Evolutionary conservation across 1,139 yeast genomes (phyloP).

Genomic region (Hemisphaericaspora lyxosophila): DNA sequence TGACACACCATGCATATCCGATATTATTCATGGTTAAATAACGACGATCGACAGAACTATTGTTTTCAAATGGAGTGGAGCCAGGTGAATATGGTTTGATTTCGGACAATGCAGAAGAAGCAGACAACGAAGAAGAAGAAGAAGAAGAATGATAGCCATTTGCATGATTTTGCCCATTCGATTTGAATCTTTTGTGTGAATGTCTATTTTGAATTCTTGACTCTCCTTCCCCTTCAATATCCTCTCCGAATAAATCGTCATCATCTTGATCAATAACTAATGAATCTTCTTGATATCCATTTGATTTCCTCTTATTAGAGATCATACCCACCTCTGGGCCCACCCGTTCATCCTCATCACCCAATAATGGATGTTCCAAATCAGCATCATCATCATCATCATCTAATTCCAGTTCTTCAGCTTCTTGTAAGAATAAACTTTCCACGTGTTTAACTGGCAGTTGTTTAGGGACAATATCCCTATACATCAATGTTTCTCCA

Average conservation of each 20-base stretch:
- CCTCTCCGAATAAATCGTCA: constrained; percentile 13
- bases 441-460: constrained; percentile 17
- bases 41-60: constrained; percentile 47
- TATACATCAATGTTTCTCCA: constrained; percentile 48
- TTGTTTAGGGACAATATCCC: constrained; percentile 23
- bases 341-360: constrained; percentile 17
- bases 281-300: constrained; percentile 28
- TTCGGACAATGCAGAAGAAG: too few relatives aligned
- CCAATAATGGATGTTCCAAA: constrained; percentile 21
- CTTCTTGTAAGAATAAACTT: constrained; percentile 29
- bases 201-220: background rate
- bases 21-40: constrained; percentile 77
- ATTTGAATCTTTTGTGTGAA: constrained; percentile 27
- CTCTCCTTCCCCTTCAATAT: constrained; percentile 15
- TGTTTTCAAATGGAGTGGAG: constrained; percentile 61
- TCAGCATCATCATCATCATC: constrained; percentile 19
- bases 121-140: too few relatives aligned
- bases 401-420: constrained; percentile 25
- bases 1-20: constrained; percentile 83
- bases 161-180: constrained; percentile 16
- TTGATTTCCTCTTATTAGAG: constrained; percentile 7
- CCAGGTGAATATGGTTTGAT: constrained; percentile 66
- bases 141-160: constrained; percentile 10
- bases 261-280: constrained; percentile 38
- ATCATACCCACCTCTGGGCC: constrained; percentile 12